phyloP scores from a whole-genome alignment of 2,329 filamentous ascomycete genomes.

The Cryphonectria carpinicola region DNA sequence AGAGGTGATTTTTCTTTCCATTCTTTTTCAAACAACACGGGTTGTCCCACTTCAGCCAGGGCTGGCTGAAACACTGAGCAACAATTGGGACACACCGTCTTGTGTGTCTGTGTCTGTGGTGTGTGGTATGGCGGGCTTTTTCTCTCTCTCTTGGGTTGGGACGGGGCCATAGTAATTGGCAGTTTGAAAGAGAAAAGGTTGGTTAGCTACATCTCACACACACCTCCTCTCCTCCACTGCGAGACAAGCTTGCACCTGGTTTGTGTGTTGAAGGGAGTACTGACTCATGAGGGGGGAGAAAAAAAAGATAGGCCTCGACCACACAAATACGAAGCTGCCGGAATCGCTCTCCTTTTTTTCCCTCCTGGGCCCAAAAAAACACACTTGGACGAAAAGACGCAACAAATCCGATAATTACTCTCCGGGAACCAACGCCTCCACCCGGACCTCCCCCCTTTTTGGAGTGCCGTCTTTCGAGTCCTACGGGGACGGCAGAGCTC shows the following conservation, averaged over 20 bases:
- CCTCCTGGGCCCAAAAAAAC: neutral
- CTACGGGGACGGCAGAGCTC: neutral
- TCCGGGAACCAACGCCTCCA: neutral
- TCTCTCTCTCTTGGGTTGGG: neutral
- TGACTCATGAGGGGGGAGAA: neutral
- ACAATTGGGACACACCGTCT: neutral
- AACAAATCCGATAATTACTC: neutral
- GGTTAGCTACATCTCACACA: neutral
- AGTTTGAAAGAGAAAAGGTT: neutral
- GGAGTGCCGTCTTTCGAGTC: neutral
- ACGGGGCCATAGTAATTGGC: neutral
- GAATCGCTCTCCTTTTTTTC: neutral
- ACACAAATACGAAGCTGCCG: neutral
- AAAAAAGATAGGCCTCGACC: neutral
- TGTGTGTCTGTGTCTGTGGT: neutral
- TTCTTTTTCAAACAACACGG: neutral
- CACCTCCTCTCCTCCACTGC: neutral
- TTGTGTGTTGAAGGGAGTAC: neutral
- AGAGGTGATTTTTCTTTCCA: conserved; percentile 6
- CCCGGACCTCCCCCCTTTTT: neutral
- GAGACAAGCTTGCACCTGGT: conserved; percentile 1
- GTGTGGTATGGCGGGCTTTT: neutral
- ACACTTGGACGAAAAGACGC: neutral
- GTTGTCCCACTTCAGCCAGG: neutral
- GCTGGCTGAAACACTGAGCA: neutral